Evolutionary conservation across 305 asterid species (phyloP), one percentile per base, ranked within the genome.

Genomic region (Euphrasia arctica): DNA sequence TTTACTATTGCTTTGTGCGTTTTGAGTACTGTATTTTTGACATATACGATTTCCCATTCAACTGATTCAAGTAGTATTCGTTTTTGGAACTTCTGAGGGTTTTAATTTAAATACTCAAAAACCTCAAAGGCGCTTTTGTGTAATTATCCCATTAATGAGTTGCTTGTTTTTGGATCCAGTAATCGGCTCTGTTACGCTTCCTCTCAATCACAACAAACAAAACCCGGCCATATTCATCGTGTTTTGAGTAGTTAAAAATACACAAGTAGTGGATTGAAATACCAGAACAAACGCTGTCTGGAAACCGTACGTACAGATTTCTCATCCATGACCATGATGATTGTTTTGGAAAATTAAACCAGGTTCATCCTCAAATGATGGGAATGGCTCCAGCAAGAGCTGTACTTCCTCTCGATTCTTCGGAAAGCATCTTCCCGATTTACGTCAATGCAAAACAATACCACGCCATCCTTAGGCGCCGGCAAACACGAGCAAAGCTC

Each of bases 391-490:
- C 77, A 18, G 69, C 80, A 64, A 74, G 91, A 73, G 78, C 71
- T 13, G 79, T 82, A 60, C 87, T 85, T 57, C 90, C 90, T 66
- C 76, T 77, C 62, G 87, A 81, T 58, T 81, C 68, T 54, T 67
- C 82, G 5, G 85, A 83, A 63, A 81, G 80, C 71, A 60, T 76
- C 68, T 54, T 75, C 51, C 92, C 90, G 11, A 71, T 83, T 61
- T 81, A 77, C 5, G 93, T 88, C 14, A 88, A 88, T 59, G 90
- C 90, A 5, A 88, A 81, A 69, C 95, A 88, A 64, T 83, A 83
- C 74, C 80, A 71, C 58, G 90, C 90, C 65, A 88, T 88, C 66
- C 82, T 88, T 66, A 85, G 82, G 63, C 88, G 95, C 64, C 75
- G 93, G 48, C 82, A 77, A 73, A 77, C 74, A 11, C 85, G 93